phyloP scores from a whole-genome alignment of 139 green algal genomes.

The Zygnema cylindricum region DNA sequence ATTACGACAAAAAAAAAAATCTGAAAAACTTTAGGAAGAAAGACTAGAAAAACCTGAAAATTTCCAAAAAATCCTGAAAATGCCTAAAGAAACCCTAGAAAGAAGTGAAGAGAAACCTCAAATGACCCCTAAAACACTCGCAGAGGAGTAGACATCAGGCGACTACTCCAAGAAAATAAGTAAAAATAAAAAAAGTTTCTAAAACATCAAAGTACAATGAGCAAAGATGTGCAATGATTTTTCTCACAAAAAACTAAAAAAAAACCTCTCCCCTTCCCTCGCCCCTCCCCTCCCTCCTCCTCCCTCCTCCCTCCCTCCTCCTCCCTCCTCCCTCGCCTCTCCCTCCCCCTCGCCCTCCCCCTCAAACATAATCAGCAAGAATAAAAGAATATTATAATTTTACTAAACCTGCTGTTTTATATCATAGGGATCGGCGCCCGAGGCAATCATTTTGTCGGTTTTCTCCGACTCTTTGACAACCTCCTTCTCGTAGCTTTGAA shows the following conservation, averaged over 20 bases:
- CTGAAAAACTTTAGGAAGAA: background rate
- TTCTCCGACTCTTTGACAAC: background rate
- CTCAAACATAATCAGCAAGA: background rate
- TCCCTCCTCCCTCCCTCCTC: background rate
- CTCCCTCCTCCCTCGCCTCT: background rate
- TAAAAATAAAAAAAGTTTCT: too few relatives aligned
- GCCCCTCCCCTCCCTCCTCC: too few relatives aligned
- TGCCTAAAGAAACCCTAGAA: background rate
- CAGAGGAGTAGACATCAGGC: too few relatives aligned
- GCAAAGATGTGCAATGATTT: background rate
- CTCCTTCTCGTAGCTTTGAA: background rate
- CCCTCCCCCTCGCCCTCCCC: background rate
- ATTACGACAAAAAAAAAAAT: too few relatives aligned
- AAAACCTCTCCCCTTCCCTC: background rate
- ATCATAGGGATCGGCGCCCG: background rate
- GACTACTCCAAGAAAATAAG: too few relatives aligned
- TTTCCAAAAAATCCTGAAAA: background rate
- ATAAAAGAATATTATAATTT: background rate
- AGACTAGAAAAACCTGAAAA: background rate
- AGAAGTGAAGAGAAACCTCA: background rate
- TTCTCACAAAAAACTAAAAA: background rate
- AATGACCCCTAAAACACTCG: too few relatives aligned
- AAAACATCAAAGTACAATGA: background rate
- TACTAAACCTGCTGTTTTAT: background rate
- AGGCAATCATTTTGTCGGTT: background rate